A percentile compares a stretch with the other conserved stretches of the same genome.
phyloP scores from a whole-genome alignment of 148 eudicot genomes.

The Suaeda aralocaspica region DNA sequence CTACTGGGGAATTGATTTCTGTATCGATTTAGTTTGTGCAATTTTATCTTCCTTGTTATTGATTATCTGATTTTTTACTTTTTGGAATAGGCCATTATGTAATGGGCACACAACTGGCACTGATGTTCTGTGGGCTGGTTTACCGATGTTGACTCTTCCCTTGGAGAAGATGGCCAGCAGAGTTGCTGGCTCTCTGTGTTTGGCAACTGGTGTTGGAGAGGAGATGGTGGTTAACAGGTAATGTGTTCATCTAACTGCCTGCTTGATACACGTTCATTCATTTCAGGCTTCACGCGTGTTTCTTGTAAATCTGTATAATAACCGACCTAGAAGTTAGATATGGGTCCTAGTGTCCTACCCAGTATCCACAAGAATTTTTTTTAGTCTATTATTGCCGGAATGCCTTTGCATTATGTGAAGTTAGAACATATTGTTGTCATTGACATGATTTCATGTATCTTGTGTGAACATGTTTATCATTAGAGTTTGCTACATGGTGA shows the following conservation, averaged over 20 bases:
- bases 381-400: not conserved
- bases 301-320: not conserved
- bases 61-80: conserved; percentile 8
- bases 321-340: not conserved
- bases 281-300: not conserved
- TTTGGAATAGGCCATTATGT: conserved; percentile 69
- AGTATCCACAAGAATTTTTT: not conserved
- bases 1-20: not conserved
- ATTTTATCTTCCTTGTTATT: conserved; percentile 8
- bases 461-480: not conserved
- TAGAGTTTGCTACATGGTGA: too few species aligned
- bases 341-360: too few species aligned
- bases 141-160: conserved; percentile 92
- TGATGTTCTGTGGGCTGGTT: conserved; percentile 98
- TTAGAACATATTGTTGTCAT: not conserved
- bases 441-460: not conserved
- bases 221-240: conserved; percentile 90
- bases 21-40: not conserved
- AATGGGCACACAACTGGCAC: conserved; percentile 98
- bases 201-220: conserved; percentile 89
- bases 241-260: not conserved
- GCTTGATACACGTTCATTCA: conserved; percentile 1
- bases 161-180: conserved; percentile 96
- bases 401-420: not conserved
- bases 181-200: conserved; percentile 92